Evolutionary conservation across 2,329 filamentous ascomycete genomes (phyloP), one percentile per base, ranked within the genome.

Genomic region (Talaromyces sp.): DNA sequence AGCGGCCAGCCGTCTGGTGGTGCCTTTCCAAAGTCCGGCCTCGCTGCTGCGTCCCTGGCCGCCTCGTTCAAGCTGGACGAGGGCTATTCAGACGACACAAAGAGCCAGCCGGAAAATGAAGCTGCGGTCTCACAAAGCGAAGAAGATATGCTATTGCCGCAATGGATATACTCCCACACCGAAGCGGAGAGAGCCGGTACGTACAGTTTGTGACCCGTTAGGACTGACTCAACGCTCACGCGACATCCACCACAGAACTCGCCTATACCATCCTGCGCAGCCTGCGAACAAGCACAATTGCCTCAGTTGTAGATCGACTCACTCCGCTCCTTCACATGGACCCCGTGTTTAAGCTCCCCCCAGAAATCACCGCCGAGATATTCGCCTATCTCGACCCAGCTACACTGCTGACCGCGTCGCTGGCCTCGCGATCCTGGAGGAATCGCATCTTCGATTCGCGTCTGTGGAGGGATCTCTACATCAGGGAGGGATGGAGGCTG

Each of bases 271-370:
- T 96, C 26, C 81, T 97, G 59, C 85, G 88, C 61, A 87, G 88
- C 60, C 81, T 97, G 29, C 90, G 89, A 19, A 95, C 91, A 0
- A 89, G 89, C 7, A 85, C 87, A 58, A 87, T 97, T 62, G 87
- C 89, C 55, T 83, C 88, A 51, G 90, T 97, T 57, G 90, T 96
- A 53, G 85, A 92, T 58, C 85, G 88, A 64, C 79, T 96, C 19
- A 89, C 88, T 63, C 90, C 92, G 3, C 83, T 92, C 57, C 86
- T 97, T 2, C 92, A 97, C 74, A 93, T 97, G 76, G 91, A 99
- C 75, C 96, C 96, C 58, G 86, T 96, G 48, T 80, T 85, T 64
- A 87, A 91, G 68, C 84, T 99, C 0, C 94, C 94, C 0, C 86
- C 90, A 27, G 94, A 99, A 73, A 89, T 99, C 68, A 95, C 91